Percentiles rank a stretch among this genome's conserved stretches.
Evolutionary conservation across 2,329 filamentous ascomycete genomes (phyloP).

Genomic region (Epichloe elymi): DNA sequence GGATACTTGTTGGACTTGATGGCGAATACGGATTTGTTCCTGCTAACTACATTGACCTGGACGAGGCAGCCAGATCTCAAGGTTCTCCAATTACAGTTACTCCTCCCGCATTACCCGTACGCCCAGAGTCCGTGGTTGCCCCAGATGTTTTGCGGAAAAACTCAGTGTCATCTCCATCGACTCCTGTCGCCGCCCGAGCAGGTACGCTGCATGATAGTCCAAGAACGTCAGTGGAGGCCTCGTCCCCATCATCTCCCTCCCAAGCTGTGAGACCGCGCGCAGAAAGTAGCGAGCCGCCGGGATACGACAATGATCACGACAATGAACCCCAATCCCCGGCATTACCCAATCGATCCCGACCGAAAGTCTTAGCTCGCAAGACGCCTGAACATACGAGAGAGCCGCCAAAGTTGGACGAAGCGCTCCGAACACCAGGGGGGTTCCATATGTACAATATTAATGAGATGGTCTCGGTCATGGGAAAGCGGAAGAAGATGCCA

Average conservation of each 20-base stretch:
- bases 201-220: conserved; percentile 38
- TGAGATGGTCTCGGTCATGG: conserved; percentile 94
- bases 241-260: conserved; percentile 12
- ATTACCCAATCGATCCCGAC: conserved; percentile 24
- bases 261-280: conserved; percentile 15
- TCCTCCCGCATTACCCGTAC: conserved; percentile 31
- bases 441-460: conserved; percentile 96
- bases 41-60: conserved; percentile 83
- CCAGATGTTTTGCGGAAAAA: conserved; percentile 19
- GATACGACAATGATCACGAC: conserved; percentile 20
- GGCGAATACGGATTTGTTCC: conserved; percentile 89
- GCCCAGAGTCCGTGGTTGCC: conserved; percentile 22
- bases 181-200: conserved; percentile 42
- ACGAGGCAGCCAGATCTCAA: conserved; percentile 32
- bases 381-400: background rate
- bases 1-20: conserved; percentile 80
- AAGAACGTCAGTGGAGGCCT: conserved; percentile 17
- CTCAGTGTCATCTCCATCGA: conserved; percentile 17
- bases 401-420: conserved; percentile 18
- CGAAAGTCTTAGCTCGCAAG: conserved; percentile 1
- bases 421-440: conserved; percentile 53
- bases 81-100: conserved; percentile 20
- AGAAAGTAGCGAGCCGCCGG: conserved; percentile 14
- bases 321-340: conserved; percentile 22
- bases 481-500: conserved; percentile 95